Evolutionary conservation across 257 asterid species (phyloP), one percentile per base, ranked within the genome.

Genomic region (Primulina eburnea): DNA sequence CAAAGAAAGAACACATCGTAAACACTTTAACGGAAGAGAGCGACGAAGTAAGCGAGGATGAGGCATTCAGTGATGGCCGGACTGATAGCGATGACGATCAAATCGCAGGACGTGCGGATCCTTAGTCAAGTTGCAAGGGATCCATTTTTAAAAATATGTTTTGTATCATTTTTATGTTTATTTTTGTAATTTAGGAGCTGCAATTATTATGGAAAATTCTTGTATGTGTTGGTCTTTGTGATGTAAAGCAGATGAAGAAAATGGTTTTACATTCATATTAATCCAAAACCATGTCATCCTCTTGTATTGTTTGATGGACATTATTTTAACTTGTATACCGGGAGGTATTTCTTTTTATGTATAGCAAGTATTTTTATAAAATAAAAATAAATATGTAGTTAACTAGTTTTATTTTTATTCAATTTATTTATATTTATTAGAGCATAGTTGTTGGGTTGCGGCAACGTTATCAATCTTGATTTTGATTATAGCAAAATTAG

Each of bases 1-100:
- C 96, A 1, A 92, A 89, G 96, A 83, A 83, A 86, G 90, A 87
- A 76, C 79, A 82, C 68, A 62, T 75, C 2, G 75, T 68, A 11
- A 81, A 80, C 63, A 75, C 70, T 18, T 64, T 64, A 58, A 76
- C 75, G 32, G 84, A 84, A 24, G 81, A 73, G 30, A 78, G 81
- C 35, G 86, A 76, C 0, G 88, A 88, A 69, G 87, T 71, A 14
- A 87, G 93, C 1, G 95, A 89, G 20, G 85, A 78, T 2, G 93
- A 80, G 72, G 83, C 78, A 18, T 77, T 78, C 69, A 89, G 90
- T 30, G 86, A 87, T 30, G 95, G 94, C 9, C 76, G 76, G 50
- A 86, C 83, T 28, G 80, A 81, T 2, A 83, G 90, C 33, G 96
- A 88, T 2, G 90, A 87, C 52, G 92, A 50, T 50, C 56, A 80